These are phyloP conservation scores for Globisporangium abappressorium DNA, from an alignment of 352 stramenopile genomes.

Conservation along the genomic window DNA sequence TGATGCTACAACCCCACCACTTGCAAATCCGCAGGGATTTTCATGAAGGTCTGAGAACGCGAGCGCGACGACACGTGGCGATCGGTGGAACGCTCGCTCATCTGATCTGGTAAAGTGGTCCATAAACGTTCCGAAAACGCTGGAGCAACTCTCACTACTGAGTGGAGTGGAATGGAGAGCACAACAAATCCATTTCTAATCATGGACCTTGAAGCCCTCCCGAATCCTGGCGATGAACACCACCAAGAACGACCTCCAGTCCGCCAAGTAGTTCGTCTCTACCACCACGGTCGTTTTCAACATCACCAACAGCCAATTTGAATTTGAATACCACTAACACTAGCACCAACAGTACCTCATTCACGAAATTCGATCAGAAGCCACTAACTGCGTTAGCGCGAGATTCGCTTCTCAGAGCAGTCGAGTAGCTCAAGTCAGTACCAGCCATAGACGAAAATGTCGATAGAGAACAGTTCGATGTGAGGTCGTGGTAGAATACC, in stretches of 20 bases:
- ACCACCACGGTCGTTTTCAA: background rate
- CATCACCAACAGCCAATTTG: background rate
- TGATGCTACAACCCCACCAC: background rate
- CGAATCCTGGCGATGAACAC: background rate
- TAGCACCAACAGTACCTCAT: background rate
- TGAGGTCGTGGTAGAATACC: too few relatives aligned
- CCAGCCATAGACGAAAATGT: too few relatives aligned
- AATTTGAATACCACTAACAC: background rate
- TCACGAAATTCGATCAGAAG: background rate
- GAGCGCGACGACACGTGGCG: background rate
- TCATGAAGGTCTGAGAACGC: background rate
- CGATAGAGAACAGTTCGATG: too few relatives aligned
- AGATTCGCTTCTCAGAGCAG: background rate
- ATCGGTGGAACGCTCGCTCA: background rate
- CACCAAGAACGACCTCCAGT: background rate
- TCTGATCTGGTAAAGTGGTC: too few relatives aligned
- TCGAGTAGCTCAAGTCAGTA: background rate
- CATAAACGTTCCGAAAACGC: too few relatives aligned
- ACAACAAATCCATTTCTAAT: background rate
- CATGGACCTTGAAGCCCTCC: background rate
- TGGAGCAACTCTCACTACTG: too few relatives aligned
- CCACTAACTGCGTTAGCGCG: background rate
- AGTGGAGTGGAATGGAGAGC: too few relatives aligned
- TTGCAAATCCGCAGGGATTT: background rate
- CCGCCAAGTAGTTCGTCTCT: background rate